Conservation (phyloP, 2,329 filamentous ascomycete genomes). For the Penicillium sp. region DNA sequence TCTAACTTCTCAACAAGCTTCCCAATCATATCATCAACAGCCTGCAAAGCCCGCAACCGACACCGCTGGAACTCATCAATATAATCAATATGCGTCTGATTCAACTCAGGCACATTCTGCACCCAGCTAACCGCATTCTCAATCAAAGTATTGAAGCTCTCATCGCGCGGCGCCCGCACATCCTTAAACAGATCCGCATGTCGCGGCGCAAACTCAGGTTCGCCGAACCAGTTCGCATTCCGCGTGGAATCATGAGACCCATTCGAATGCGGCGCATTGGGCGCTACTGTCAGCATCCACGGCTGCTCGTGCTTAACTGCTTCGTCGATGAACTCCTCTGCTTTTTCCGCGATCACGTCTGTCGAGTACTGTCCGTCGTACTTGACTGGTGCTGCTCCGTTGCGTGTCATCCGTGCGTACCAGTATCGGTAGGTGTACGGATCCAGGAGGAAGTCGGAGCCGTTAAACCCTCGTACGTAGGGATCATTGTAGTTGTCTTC, state of each 20-base stretch:
- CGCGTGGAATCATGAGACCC: constrained; percentile 17
- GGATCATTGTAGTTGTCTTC: constrained; percentile 61
- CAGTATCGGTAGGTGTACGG: constrained; percentile 66
- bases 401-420: constrained; percentile 60
- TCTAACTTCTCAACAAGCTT: constrained; percentile 43
- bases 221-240: constrained; percentile 23
- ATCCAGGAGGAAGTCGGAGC: constrained; percentile 60
- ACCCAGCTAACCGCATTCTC: constrained; percentile 49
- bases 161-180: constrained; percentile 56
- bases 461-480: constrained; percentile 58
- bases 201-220: constrained; percentile 45
- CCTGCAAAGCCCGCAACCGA: constrained; percentile 50
- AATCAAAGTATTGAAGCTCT: constrained; percentile 60
- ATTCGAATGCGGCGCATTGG: constrained; percentile 62
- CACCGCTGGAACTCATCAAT: constrained; percentile 52
- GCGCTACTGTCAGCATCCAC: constrained; percentile 65
- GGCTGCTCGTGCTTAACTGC: constrained; percentile 53
- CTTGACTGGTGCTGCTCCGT: constrained; percentile 53
- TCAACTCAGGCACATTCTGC: constrained; percentile 41
- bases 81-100: constrained; percentile 47
- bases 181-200: constrained; percentile 61
- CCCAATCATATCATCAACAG: constrained; percentile 54
- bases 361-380: constrained; percentile 55
- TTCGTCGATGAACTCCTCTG: constrained; percentile 58
- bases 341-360: constrained; percentile 58